A percentile compares a stretch with the other conserved stretches of the same genome.
Conservation (phyloP, 257 asterid species). For the Solanum chiquidenum region DNA sequence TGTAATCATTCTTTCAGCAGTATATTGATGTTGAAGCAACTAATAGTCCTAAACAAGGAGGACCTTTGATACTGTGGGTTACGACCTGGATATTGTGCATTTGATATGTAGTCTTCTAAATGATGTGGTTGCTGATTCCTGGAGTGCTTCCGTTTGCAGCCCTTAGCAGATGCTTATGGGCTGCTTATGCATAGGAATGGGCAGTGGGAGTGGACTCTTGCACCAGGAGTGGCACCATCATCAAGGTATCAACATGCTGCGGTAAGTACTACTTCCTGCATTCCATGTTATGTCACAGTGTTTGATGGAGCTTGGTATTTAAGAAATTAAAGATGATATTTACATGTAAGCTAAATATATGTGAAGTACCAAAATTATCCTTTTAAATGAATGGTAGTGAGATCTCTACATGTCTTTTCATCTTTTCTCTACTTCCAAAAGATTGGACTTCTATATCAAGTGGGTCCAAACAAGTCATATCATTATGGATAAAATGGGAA, state of each 20-base stretch:
- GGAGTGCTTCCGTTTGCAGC: slow-evolving; percentile 36
- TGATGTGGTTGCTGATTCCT: background rate
- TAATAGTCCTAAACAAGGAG: background rate
- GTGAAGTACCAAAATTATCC: background rate
- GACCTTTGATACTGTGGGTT: background rate
- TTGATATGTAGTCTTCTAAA: background rate
- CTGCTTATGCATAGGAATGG: slow-evolving; percentile 98
- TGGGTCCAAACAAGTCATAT: background rate
- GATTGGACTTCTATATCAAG: background rate
- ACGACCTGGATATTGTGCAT: background rate
- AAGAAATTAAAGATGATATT: background rate
- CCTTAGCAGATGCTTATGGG: slow-evolving; percentile 92
- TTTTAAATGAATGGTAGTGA: background rate
- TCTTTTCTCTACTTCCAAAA: background rate
- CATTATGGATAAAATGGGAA: background rate
- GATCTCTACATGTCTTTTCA: background rate
- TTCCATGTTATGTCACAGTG: background rate
- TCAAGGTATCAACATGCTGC: slow-evolving; percentile 97
- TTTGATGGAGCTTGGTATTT: background rate
- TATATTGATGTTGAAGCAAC: background rate
- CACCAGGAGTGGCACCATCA: slow-evolving; percentile 97
- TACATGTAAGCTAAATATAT: background rate
- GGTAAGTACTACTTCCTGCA: slow-evolving; percentile 33
- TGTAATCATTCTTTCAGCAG: background rate
- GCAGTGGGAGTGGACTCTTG: slow-evolving; percentile 98